phyloP scores from a whole-genome alignment of 768 basidiomycete species.

The Mycena capillaripes region DNA sequence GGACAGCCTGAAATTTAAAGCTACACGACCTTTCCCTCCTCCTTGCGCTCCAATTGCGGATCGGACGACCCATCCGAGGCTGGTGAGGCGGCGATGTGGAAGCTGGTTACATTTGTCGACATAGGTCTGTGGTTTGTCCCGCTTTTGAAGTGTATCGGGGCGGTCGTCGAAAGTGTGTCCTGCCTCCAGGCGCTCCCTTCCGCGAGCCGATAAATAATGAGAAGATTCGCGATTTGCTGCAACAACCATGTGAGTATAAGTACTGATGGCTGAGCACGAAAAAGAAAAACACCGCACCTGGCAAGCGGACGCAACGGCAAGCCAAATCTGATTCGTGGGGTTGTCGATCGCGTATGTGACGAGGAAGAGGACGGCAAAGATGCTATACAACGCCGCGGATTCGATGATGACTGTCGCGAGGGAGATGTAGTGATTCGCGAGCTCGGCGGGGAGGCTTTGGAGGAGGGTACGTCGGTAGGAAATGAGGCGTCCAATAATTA shows the following conservation, averaged over 20 bases:
- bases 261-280: neutral
- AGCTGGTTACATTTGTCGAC: conserved; percentile 21
- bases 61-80: conserved; percentile 1
- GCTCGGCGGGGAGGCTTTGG: conserved; percentile 47
- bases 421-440: conserved; percentile 54
- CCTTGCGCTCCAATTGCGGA: neutral
- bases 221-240: conserved; percentile 54
- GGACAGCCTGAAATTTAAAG: neutral
- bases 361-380: conserved; percentile 56
- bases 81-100: conserved; percentile 23
- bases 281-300: conserved; percentile 44
- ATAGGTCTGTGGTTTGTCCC: neutral
- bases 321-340: conserved; percentile 57
- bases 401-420: conserved; percentile 57
- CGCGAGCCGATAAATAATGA: conserved; percentile 58
- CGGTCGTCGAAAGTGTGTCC: conserved; percentile 41
- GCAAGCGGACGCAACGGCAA: conserved; percentile 48
- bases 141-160: conserved; percentile 26
- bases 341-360: conserved; percentile 55
- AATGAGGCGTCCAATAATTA: conserved; percentile 53
- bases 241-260: neutral
- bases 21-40: neutral
- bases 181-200: conserved; percentile 56
- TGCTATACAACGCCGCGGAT: conserved; percentile 59
- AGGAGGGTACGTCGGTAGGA: conserved; percentile 48